Conservation (phyloP, 2,329 filamentous ascomycete species). For the Periconia sp. region DNA sequence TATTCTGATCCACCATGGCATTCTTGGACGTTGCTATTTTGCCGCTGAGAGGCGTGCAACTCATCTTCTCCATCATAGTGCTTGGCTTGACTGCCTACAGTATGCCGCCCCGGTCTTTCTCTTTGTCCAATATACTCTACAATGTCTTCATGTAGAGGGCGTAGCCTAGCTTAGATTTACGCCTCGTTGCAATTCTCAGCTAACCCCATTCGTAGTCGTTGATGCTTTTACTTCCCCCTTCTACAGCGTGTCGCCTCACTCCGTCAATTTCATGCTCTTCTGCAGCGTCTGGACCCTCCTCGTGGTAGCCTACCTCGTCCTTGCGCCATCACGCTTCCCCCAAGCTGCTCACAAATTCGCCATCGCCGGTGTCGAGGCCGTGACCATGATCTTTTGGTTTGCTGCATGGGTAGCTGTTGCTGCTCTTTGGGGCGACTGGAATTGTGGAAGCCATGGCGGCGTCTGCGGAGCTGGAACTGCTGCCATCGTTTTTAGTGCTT, state of each 20-base stretch:
- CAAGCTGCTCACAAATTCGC: slow-evolving; percentile 68
- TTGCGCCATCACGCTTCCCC: slow-evolving; percentile 69
- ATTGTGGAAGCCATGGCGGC: slow-evolving; percentile 53
- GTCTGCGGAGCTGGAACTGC: slow-evolving; percentile 67
- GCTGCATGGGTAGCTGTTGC: slow-evolving; percentile 81
- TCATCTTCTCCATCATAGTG: slow-evolving; percentile 74
- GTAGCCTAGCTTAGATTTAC: neutral
- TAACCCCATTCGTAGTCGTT: slow-evolving; percentile 49
- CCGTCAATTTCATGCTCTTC: slow-evolving; percentile 82
- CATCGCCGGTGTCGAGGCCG: slow-evolving; percentile 70
- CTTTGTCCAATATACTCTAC: no score
- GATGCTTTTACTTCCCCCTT: slow-evolving; percentile 57
- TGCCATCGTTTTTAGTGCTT: slow-evolving; percentile 71
- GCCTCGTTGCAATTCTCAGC: slow-evolving; percentile 9
- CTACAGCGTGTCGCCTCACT: slow-evolving; percentile 57
- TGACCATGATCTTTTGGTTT: slow-evolving; percentile 92
- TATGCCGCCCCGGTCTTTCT: slow-evolving; percentile 49
- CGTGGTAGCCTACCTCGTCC: slow-evolving; percentile 71
- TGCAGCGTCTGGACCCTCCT: slow-evolving; percentile 75
- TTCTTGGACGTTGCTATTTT: slow-evolving; percentile 48
- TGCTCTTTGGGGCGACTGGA: slow-evolving; percentile 61
- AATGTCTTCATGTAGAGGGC: no score
- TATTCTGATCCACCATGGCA: slow-evolving; percentile 8
- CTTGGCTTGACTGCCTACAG: slow-evolving; percentile 78
- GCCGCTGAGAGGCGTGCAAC: slow-evolving; percentile 71